Base-by-base conservation (phyloP, 2,329 filamentous ascomycete genomes). In the Escovopsis sp. region DNA sequence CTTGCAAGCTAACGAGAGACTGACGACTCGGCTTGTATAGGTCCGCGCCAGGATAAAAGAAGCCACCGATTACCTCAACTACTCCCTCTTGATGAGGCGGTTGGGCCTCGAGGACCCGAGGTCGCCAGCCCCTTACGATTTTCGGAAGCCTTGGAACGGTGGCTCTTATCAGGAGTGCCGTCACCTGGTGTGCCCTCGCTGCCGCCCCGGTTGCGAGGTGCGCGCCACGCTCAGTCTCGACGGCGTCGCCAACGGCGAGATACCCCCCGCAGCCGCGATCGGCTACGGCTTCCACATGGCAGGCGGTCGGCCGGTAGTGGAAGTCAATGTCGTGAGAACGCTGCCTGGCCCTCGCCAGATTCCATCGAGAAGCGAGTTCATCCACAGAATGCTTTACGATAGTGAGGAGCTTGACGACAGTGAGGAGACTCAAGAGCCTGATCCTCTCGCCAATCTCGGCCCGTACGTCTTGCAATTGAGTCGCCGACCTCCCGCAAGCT, bases 241-340 rank as follows among this genome's bases (percentile, higher is more conserved):
- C 40, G 64, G 59, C 4, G 53, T 75, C 16, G 48, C 55, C n/a
- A 50, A 64, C 16, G 68, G 60, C 6, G 65, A 72, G 33, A 52
- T 72, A 4, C 60, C 62, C 1, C 57, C 67, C 5, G 64, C 61
- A 4, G 65, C 62, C 4, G 65, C 63, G 6, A 54, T 58, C 2
- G 70, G 67, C 1, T 74, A 62, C 42, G 65, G 70, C 12, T 75
- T 75, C 39, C 60, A 68, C 34, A 44, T 56, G 5, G 35, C 57
- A 25, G 47, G 58, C 18, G 46, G 49, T 6, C 53, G 68, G n/a
- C 70, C 68, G 1, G 39, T 68, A 4, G 48, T 56, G 11, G 49
- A 65, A 39, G 57, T 53, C 12, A 42, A 49, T 2, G 37, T 62
- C 10, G 38, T 68, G 19, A 55, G 45, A 35, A 51, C 63, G 65